Conservation (phyloP, 2,329 filamentous ascomycete species). For the Thelonectria rubi region DNA sequence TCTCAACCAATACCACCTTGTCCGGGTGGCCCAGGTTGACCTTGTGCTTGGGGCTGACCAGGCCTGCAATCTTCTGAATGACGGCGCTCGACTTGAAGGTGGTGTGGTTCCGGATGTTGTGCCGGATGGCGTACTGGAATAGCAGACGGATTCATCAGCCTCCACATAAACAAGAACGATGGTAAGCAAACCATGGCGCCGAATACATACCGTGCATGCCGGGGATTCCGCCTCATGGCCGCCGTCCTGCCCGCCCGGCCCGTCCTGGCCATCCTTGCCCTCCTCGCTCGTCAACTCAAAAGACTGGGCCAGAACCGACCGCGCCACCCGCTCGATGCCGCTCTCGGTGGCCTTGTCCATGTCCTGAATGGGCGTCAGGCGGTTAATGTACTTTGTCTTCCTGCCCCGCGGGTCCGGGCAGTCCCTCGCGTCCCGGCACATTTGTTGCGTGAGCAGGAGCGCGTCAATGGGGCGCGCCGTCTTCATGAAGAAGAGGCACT, state of each 20-base stretch:
- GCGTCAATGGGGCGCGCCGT: slow-evolving; percentile 65
- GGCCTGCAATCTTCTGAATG: slow-evolving; percentile 74
- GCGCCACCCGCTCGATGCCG: slow-evolving; percentile 72
- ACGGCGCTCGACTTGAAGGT: slow-evolving; percentile 72
- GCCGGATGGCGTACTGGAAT: slow-evolving; percentile 80
- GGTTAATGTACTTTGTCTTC: slow-evolving; percentile 67
- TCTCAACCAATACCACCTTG: slow-evolving; percentile 80
- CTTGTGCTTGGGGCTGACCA: slow-evolving; percentile 73
- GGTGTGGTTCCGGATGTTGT: slow-evolving; percentile 78
- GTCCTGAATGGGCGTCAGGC: slow-evolving; percentile 60
- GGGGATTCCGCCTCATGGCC: slow-evolving; percentile 30
- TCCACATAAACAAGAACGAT: not conserved
- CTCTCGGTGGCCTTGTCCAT: slow-evolving; percentile 73
- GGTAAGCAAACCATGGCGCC: slow-evolving; percentile 12
- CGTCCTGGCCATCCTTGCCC: slow-evolving; percentile 27
- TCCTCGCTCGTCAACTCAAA: slow-evolving; percentile 60
- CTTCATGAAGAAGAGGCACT: slow-evolving; percentile 71
- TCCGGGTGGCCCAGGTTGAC: slow-evolving; percentile 83
- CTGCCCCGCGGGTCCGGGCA: slow-evolving; percentile 54
- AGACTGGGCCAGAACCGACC: slow-evolving; percentile 67
- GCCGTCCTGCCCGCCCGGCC: slow-evolving; percentile 24
- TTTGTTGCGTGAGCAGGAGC: slow-evolving; percentile 60
- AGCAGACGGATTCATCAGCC: slow-evolving; percentile 27
- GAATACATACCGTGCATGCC: slow-evolving; percentile 54
- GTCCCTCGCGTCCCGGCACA: slow-evolving; percentile 63